These are phyloP conservation scores for Orbilia javanica DNA, from an alignment of 2,329 filamentous ascomycete genomes.

Conservation along the genomic window DNA sequence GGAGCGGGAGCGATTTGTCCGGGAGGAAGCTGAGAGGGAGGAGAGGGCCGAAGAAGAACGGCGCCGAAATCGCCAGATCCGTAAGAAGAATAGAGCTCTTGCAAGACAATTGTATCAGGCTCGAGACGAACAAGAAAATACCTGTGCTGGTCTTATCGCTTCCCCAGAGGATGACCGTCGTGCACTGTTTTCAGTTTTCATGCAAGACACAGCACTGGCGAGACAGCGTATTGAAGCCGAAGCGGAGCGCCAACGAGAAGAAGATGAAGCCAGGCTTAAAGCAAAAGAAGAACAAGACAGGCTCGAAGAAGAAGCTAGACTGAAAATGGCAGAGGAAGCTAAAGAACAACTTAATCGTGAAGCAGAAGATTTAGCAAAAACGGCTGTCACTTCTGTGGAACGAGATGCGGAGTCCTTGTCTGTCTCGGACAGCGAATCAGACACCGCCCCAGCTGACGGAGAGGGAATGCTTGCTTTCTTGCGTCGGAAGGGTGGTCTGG, in stretches of 20 bases:
- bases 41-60: conserved; percentile 29
- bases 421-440: conserved; percentile 53
- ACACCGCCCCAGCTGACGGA: conserved; percentile 37
- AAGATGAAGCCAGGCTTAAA: conserved; percentile 22
- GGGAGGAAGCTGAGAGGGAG: conserved; percentile 34
- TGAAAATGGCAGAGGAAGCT: conserved; percentile 38
- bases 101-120: conserved; percentile 40
- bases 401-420: conserved; percentile 31
- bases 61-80: conserved; percentile 37
- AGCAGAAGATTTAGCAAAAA: conserved; percentile 13
- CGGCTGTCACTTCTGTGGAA: conserved; percentile 47
- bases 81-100: conserved; percentile 47
- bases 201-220: conserved; percentile 44
- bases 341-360: conserved; percentile 32
- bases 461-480: conserved; percentile 54
- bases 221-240: conserved; percentile 56
- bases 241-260: conserved; percentile 16
- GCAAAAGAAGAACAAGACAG: conserved; percentile 19
- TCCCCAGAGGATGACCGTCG: conserved; percentile 52
- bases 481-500: conserved; percentile 32
- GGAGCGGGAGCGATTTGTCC: conserved; percentile 15
- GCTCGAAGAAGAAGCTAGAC: conserved; percentile 33
- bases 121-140: conserved; percentile 47
- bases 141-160: conserved; percentile 26
- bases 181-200: conserved; percentile 47